These are phyloP conservation scores for Trichosanthes cucumerina DNA, from an alignment of 306 rosid species.

Conservation along the genomic window DNA sequence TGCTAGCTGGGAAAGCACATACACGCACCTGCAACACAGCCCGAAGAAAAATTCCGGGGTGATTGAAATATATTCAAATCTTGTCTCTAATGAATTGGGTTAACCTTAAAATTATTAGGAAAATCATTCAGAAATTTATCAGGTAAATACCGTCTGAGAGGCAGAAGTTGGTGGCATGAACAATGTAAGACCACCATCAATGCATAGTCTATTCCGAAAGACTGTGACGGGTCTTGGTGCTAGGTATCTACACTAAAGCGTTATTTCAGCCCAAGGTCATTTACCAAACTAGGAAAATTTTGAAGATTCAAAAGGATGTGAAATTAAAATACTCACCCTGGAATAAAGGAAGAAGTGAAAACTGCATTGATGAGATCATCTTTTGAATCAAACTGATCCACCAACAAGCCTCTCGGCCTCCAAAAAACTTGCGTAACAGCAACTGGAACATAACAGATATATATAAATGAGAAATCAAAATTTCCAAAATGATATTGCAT, in stretches of 20 bases:
- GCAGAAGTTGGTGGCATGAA: conserved; percentile 98
- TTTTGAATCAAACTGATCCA: conserved; percentile 90
- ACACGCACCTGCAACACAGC: conserved; percentile 46
- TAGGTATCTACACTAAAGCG: conserved; percentile 44
- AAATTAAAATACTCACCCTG: conserved; percentile 63
- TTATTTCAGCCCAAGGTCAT: neutral
- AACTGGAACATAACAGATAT: conserved; percentile 31
- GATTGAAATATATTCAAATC: neutral
- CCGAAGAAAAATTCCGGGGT: neutral
- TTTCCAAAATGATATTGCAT: neutral
- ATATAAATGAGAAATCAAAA: neutral
- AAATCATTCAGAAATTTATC: neutral
- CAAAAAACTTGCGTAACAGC: conserved; percentile 88
- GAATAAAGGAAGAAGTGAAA: conserved; percentile 93
- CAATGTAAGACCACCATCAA: conserved; percentile 91
- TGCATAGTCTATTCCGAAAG: conserved; percentile 77
- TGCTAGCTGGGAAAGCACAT: conserved; percentile 78
- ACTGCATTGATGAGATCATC: conserved; percentile 96
- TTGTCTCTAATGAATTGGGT: neutral
- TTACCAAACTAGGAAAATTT: conserved; percentile 11
- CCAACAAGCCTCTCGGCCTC: conserved; percentile 93
- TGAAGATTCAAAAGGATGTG: conserved; percentile 9
- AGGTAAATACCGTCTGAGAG: conserved; percentile 48
- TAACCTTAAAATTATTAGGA: neutral
- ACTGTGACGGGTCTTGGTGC: conserved; percentile 86